Evolutionary conservation across 768 basidiomycete species (phyloP).

Genomic region (Crepidotus variabilis): DNA sequence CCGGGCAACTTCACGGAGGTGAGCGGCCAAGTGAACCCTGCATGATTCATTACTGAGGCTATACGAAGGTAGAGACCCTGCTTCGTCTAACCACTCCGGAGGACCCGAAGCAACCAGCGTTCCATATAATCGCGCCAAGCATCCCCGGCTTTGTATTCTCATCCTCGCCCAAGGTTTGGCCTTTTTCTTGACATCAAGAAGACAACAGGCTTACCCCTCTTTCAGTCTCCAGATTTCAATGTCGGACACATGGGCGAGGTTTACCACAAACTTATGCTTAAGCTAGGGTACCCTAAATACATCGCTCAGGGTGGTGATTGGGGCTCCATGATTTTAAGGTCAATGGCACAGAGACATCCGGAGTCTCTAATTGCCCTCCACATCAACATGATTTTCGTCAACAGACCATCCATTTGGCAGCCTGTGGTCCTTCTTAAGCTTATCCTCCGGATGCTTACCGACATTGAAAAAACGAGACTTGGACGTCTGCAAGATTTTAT

Average conservation of each 20-base stretch:
- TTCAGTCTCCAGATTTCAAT: constrained; percentile 22
- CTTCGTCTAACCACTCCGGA: constrained; percentile 24
- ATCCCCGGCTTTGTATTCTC: constrained; percentile 32
- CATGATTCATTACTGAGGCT: background rate
- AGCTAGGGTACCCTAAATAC: constrained; percentile 26
- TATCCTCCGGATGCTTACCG: constrained; percentile 25
- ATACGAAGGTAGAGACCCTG: constrained; percentile 23
- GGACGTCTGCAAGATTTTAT: constrained; percentile 25
- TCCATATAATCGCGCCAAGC: constrained; percentile 29
- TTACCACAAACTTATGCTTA: constrained; percentile 30
- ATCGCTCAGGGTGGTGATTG: constrained; percentile 31
- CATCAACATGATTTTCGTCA: constrained; percentile 22
- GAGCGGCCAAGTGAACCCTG: background rate
- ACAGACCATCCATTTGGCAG: constrained; percentile 19
- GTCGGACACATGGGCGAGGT: constrained; percentile 21
- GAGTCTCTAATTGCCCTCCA: constrained; percentile 23
- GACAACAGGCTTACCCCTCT: background rate
- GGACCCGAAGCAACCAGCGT: constrained; percentile 25
- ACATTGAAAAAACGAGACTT: constrained; percentile 27
- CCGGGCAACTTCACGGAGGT: constrained; percentile 35
- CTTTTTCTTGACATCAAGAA: background rate
- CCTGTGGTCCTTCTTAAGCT: constrained; percentile 22
- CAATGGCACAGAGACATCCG: constrained; percentile 22
- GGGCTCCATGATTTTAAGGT: constrained; percentile 26
- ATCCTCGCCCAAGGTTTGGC: constrained; percentile 23